These are phyloP conservation scores for Hypoxylon sp. DNA, from an alignment of 2,329 filamentous ascomycete genomes.

Conservation along the genomic window DNA sequence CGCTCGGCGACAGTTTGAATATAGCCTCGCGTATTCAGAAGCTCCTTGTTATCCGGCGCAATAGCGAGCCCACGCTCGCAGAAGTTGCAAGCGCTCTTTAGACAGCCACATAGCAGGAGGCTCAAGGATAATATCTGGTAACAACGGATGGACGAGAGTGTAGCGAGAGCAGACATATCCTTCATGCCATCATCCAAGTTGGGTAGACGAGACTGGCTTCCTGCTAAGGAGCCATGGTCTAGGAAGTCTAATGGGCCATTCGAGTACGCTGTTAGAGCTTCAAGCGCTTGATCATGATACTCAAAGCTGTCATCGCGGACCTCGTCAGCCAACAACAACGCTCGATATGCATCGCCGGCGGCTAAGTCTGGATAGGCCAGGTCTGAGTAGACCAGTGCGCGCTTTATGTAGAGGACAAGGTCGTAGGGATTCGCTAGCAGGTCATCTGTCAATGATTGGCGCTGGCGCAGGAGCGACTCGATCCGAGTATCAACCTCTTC, in stretches of 20 bases:
- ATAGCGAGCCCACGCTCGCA: slow-evolving; percentile 72
- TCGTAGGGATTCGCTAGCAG: slow-evolving; percentile 71
- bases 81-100: slow-evolving; percentile 77
- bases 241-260: slow-evolving; percentile 61
- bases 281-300: slow-evolving; percentile 79
- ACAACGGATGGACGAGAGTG: slow-evolving; percentile 68
- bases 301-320: slow-evolving; percentile 84
- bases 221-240: slow-evolving; percentile 59
- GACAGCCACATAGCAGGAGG: slow-evolving; percentile 75
- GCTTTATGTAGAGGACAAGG: slow-evolving; percentile 75
- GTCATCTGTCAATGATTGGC: slow-evolving; percentile 70
- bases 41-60: slow-evolving; percentile 69
- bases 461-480: slow-evolving; percentile 66
- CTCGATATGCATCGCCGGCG: slow-evolving; percentile 89
- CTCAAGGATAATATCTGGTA: slow-evolving; percentile 72
- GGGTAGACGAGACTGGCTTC: slow-evolving; percentile 54
- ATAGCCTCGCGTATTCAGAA: slow-evolving; percentile 67
- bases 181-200: slow-evolving; percentile 55
- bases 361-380: slow-evolving; percentile 92
- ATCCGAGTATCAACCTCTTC: slow-evolving; percentile 59
- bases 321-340: slow-evolving; percentile 88
- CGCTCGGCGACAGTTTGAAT: slow-evolving; percentile 68
- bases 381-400: slow-evolving; percentile 78
- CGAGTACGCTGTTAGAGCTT: slow-evolving; percentile 63
- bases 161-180: slow-evolving; percentile 61